Evolutionary conservation across 768 basidiomycete genomes (phyloP).

Genomic region (Cystofilobasidium bisporidii): DNA sequence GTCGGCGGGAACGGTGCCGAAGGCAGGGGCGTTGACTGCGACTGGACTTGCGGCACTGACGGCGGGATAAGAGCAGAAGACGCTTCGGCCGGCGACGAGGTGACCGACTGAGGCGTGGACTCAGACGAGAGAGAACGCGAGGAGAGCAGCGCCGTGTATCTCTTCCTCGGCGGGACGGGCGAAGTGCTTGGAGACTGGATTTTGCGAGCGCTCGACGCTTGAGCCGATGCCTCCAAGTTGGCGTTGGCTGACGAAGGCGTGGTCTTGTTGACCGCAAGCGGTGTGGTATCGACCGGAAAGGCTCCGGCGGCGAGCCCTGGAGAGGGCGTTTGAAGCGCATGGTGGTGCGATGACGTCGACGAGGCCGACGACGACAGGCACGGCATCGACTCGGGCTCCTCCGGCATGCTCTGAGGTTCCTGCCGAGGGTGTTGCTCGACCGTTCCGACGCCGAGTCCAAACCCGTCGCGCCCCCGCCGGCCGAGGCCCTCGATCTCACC

Average conservation of each 20-base stretch:
- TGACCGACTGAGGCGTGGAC: not conserved
- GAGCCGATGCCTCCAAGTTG: not conserved
- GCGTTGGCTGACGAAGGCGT: not conserved
- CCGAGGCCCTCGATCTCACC: not conserved
- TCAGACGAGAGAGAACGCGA: not conserved
- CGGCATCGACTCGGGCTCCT: not conserved
- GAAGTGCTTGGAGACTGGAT: not conserved
- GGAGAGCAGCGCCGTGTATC: not conserved
- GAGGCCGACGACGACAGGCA: not conserved
- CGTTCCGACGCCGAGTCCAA: not conserved
- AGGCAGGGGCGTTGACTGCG: not conserved
- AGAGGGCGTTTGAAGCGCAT: not conserved
- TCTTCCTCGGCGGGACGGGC: not conserved
- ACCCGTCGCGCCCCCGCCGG: not conserved
- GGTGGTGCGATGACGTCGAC: not conserved
- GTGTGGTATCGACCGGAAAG: not conserved
- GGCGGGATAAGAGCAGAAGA: not conserved
- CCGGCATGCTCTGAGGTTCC: not conserved
- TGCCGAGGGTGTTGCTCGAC: not conserved
- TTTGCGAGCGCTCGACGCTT: not conserved
- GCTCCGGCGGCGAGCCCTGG: not conserved
- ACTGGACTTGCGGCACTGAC: not conserved
- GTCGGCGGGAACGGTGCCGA: constrained; percentile 1
- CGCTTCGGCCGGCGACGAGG: not conserved
- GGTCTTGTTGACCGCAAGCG: not conserved